A percentile compares a stretch with the other conserved stretches of the same genome.
Evolutionary conservation across 108 stramenopile species (phyloP).

Genomic region (Cyclostephanos invisitatus): DNA sequence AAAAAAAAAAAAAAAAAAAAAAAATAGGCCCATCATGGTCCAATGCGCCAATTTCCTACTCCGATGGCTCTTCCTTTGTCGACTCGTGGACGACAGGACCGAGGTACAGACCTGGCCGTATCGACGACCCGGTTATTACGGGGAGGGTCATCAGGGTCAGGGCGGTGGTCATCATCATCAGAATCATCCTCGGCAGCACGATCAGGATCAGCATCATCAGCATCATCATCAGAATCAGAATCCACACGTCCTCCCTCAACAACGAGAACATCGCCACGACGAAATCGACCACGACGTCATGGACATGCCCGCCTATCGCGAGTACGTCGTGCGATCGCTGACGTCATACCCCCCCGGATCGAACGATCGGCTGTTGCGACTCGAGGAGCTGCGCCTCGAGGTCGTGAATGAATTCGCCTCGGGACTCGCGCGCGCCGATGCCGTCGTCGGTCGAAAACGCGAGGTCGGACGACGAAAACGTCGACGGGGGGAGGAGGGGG

Average conservation of each 20-base stretch:
- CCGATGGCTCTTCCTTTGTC: slow-evolving; percentile 83
- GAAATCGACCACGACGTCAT: neutral
- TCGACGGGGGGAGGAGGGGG: slow-evolving; percentile 15
- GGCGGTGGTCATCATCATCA: slow-evolving; percentile 1
- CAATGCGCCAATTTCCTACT: slow-evolving; percentile 82
- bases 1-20: neutral
- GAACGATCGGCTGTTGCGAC: slow-evolving; percentile 56
- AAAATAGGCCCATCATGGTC: slow-evolving; percentile 47
- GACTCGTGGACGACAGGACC: slow-evolving; percentile 66
- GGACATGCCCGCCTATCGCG: slow-evolving; percentile 34
- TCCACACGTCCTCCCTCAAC: too few species aligned
- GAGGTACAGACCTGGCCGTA: slow-evolving; percentile 83
- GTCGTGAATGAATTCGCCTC: slow-evolving; percentile 59
- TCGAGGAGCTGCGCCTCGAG: slow-evolving; percentile 75
- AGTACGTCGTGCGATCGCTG: slow-evolving; percentile 56
- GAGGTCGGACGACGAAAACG: neutral
- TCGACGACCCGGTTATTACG: slow-evolving; percentile 48
- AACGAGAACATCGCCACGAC: neutral
- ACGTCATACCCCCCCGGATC: slow-evolving; percentile 78
- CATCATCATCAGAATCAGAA: neutral
- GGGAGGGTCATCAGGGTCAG: slow-evolving; percentile 7
- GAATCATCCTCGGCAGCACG: slow-evolving; percentile 25
- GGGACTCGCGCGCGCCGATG: slow-evolving; percentile 47
- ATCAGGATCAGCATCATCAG: slow-evolving; percentile 28
- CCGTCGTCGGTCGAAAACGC: slow-evolving; percentile 31